A percentile compares a stretch with the other conserved stretches of the same genome.
phyloP scores from a whole-genome alignment of 345 rosid genomes.

The Hibiscus trionum region DNA sequence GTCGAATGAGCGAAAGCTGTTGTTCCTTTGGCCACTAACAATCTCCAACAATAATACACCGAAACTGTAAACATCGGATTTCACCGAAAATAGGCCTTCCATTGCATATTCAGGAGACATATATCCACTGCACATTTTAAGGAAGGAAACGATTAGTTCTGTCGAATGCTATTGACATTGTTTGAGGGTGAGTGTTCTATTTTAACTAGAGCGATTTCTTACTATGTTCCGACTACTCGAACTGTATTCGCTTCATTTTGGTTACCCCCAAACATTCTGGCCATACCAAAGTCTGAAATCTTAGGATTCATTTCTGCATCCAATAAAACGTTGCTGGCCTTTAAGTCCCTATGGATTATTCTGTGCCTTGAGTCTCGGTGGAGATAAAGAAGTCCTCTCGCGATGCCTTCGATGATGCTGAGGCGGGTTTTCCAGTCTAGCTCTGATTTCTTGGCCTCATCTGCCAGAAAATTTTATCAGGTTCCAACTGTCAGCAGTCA shows the following conservation, averaged over 20 bases:
- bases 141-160: background rate
- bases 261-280: constrained; percentile 47
- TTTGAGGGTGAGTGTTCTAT: background rate
- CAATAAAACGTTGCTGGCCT: constrained; percentile 60
- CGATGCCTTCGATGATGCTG: constrained; percentile 59
- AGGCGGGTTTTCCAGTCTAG: constrained; percentile 53
- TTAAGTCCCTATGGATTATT: constrained; percentile 64
- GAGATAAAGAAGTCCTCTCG: constrained; percentile 69
- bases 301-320: constrained; percentile 71
- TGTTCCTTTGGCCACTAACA: constrained; percentile 48
- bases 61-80: constrained; percentile 69
- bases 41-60: constrained; percentile 69
- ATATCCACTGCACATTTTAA: constrained; percentile 42
- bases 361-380: constrained; percentile 67
- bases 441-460: constrained; percentile 29
- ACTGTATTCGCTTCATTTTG: constrained; percentile 51
- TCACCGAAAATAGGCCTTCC: constrained; percentile 68
- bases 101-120: constrained; percentile 78
- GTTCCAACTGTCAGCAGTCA: background rate
- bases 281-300: constrained; percentile 75
- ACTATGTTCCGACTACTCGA: constrained; percentile 63
- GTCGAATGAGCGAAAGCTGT: constrained; percentile 31
- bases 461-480: constrained; percentile 21
- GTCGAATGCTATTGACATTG: background rate
- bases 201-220: constrained; percentile 15